These are phyloP conservation scores for Eragrostis curvula DNA, from an alignment of 176 grass and related monocot genomes.

Conservation along the genomic window DNA sequence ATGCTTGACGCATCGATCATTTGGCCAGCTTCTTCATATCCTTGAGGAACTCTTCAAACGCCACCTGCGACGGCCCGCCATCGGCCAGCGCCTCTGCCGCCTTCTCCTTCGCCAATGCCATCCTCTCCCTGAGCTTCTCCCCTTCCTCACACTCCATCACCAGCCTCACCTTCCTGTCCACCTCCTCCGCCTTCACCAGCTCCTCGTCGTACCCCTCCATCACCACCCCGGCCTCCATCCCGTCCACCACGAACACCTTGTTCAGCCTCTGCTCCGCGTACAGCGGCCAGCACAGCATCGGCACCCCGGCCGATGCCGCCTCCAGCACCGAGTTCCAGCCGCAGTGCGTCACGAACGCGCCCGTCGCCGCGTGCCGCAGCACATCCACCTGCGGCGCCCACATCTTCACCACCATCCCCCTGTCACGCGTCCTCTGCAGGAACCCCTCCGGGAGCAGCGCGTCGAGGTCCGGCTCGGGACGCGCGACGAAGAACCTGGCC, in stretches of 20 bases:
- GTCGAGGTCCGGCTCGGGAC: constrained; percentile 42
- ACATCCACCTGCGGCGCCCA: constrained; percentile 81
- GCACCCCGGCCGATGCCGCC: constrained; percentile 38
- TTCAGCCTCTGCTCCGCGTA: constrained; percentile 78
- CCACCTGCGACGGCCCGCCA: constrained; percentile 24
- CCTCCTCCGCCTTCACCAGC: constrained; percentile 49
- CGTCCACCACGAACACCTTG: constrained; percentile 65
- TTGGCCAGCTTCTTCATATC: constrained; percentile 38
- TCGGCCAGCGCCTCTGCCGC: constrained; percentile 37
- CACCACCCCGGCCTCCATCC: constrained; percentile 45
- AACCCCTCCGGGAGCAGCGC: constrained; percentile 65
- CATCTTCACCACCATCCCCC: constrained; percentile 51
- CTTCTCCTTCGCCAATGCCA: constrained; percentile 35
- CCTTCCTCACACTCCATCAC: constrained; percentile 61
- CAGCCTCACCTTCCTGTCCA: constrained; percentile 62
- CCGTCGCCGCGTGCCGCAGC: constrained; percentile 56
- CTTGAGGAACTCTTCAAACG: constrained; percentile 39
- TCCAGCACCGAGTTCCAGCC: constrained; percentile 77
- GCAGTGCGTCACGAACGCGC: constrained; percentile 64
- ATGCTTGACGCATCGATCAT: not conserved
- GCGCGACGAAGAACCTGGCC: constrained; percentile 31
- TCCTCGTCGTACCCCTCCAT: constrained; percentile 62
- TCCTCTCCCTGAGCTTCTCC: constrained; percentile 36
- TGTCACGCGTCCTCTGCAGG: constrained; percentile 48
- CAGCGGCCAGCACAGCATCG: constrained; percentile 74